These are phyloP conservation scores for Kwoniella dejecticola DNA, from an alignment of 768 basidiomycete genomes.

Conservation along the genomic window DNA sequence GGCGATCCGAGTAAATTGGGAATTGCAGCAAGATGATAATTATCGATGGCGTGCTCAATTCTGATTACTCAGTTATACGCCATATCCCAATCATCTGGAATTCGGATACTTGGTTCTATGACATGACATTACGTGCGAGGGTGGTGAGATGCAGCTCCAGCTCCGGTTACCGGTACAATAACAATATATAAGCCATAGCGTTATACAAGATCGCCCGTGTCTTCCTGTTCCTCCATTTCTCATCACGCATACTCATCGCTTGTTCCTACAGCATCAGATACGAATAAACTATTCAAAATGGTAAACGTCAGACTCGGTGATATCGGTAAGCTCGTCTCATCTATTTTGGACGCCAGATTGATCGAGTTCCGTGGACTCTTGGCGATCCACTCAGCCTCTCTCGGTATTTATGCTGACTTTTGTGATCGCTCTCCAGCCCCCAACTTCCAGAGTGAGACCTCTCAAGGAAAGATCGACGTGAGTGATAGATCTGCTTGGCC, in stretches of 20 bases:
- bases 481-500: constrained; percentile 10
- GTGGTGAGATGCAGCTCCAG: too few relatives aligned
- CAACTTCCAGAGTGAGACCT: constrained; percentile 84
- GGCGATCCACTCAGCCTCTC: too few relatives aligned
- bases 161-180: neutral
- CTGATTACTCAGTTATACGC: neutral
- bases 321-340: constrained; percentile 65
- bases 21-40: too few relatives aligned
- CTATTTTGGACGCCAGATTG: too few relatives aligned
- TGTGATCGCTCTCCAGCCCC: neutral
- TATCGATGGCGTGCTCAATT: too few relatives aligned
- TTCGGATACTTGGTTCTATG: neutral
- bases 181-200: neutral
- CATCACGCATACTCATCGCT: neutral
- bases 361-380: too few relatives aligned
- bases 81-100: constrained; percentile 6
- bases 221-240: constrained; percentile 1
- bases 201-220: neutral
- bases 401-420: too few relatives aligned
- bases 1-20: too few relatives aligned
- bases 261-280: neutral
- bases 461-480: constrained; percentile 80
- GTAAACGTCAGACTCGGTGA: constrained; percentile 51
- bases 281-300: constrained; percentile 34
- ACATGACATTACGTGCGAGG: constrained; percentile 7